phyloP scores from a whole-genome alignment of 768 basidiomycete genomes.

The Suillus subluteus region DNA sequence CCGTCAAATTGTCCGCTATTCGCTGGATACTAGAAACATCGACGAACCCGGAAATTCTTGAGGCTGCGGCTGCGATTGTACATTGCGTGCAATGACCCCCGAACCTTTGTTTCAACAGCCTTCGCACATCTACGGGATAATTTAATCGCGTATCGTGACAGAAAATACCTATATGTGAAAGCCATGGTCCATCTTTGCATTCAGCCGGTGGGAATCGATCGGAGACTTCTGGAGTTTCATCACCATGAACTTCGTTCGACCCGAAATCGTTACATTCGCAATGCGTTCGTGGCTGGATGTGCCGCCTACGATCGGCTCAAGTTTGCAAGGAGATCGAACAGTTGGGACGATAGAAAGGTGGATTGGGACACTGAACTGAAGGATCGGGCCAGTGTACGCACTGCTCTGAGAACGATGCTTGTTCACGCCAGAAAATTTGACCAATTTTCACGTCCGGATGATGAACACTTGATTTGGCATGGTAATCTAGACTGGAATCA shows the following conservation, averaged over 20 bases:
- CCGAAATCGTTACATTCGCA: neutral
- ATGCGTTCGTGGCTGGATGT: neutral
- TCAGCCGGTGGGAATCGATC: neutral
- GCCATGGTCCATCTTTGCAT: neutral
- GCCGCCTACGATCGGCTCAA: neutral
- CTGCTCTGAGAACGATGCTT: neutral
- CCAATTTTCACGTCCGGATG: neutral
- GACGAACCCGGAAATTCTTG: neutral
- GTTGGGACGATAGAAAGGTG: too few relatives aligned
- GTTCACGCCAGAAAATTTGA: neutral
- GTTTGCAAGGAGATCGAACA: too few relatives aligned
- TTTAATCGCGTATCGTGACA: neutral
- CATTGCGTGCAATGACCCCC: neutral
- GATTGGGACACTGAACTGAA: neutral
- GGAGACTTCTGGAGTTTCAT: too few relatives aligned
- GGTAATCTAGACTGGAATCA: neutral
- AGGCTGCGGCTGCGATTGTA: neutral
- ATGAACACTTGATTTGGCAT: neutral
- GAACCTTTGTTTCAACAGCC: neutral
- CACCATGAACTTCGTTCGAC: too few relatives aligned
- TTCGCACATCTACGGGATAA: neutral
- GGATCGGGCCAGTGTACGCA: neutral
- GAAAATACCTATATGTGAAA: neutral
- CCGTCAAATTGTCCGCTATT: slow-evolving; percentile 6
- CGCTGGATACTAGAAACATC: slow-evolving; percentile 25